A percentile compares a stretch with the other conserved stretches of the same genome.
These are phyloP conservation scores for Friedmanniomyces endolithicus DNA, from an alignment of 495 filamentous ascomycete genomes.

Conservation along the genomic window DNA sequence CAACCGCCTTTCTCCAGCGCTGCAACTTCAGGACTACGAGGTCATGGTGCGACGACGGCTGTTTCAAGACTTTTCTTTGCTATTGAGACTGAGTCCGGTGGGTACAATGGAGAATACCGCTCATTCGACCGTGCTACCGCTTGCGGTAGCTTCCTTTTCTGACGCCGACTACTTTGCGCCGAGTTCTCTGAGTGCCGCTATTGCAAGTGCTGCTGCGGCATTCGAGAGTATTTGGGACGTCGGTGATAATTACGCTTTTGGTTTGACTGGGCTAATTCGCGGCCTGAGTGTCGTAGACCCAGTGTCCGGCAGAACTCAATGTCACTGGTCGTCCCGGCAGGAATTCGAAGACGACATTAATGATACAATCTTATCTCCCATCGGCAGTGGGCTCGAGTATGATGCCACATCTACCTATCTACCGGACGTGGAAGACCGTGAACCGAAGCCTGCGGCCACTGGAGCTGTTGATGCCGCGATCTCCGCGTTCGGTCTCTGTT, in stretches of 20 bases:
- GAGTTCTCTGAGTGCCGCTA: conserved; percentile 77
- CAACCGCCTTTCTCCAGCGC: conserved; percentile 68
- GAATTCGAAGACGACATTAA: conserved; percentile 61
- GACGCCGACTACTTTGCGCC: conserved; percentile 80
- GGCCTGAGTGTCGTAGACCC: conserved; percentile 49
- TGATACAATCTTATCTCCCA: conserved; percentile 51
- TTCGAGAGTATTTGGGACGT: conserved; percentile 94
- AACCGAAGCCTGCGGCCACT: conserved; percentile 77
- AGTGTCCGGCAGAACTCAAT: conserved; percentile 36
- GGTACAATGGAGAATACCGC: conserved; percentile 72
- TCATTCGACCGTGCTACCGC: conserved; percentile 85
- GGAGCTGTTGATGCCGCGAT: conserved; percentile 92
- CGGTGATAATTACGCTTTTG: conserved; percentile 87
- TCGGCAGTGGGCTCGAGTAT: conserved; percentile 75
- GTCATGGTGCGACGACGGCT: conserved; percentile 90
- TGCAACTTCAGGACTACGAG: conserved; percentile 84
- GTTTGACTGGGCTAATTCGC: conserved; percentile 70
- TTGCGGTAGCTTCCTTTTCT: conserved; percentile 82
- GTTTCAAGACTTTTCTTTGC: conserved; percentile 82
- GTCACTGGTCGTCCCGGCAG: conserved; percentile 48
- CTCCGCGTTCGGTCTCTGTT: conserved; percentile 75
- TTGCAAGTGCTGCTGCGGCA: conserved; percentile 76
- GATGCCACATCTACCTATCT: conserved; percentile 68
- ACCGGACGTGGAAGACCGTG: conserved; percentile 24
- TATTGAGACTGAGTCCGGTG: conserved; percentile 72